A percentile compares a stretch with the other conserved stretches of the same genome.
These are phyloP conservation scores for Aspergillus sclerotialis DNA, from an alignment of 2,329 filamentous ascomycete genomes.

Conservation along the genomic window DNA sequence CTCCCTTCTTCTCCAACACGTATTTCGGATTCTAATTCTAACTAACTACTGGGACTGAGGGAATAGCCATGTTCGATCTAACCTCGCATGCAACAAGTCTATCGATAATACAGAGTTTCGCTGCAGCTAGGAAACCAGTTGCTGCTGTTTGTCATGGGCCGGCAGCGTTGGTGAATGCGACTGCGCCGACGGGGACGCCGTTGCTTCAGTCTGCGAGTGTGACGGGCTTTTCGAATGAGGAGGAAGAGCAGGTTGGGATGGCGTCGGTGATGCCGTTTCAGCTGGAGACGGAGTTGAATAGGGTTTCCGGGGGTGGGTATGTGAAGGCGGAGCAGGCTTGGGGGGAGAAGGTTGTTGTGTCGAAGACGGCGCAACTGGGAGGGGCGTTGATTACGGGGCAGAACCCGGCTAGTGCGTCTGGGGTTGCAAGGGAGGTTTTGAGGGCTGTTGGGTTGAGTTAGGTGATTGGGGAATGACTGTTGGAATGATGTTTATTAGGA, in stretches of 20 bases:
- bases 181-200: slow-evolving; percentile 34
- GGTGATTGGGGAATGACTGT: too few species aligned
- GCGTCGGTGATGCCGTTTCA: slow-evolving; percentile 39
- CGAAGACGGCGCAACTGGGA: slow-evolving; percentile 16
- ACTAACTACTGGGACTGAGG: too few species aligned
- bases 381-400: slow-evolving; percentile 42
- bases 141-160: slow-evolving; percentile 45
- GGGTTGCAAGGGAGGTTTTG: slow-evolving; percentile 38
- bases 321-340: slow-evolving; percentile 41
- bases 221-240: slow-evolving; percentile 43
- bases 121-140: slow-evolving; percentile 39
- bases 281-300: slow-evolving; percentile 39
- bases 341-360: slow-evolving; percentile 38
- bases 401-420: slow-evolving; percentile 40
- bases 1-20: too few species aligned
- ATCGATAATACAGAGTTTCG: slow-evolving; percentile 41
- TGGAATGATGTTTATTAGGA: too few species aligned
- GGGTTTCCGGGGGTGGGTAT: slow-evolving; percentile 36
- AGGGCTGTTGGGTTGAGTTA: slow-evolving; percentile 21
- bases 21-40: too few species aligned
- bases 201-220: slow-evolving; percentile 35
- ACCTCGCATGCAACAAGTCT: slow-evolving; percentile 32
- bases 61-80: slow-evolving; percentile 43
- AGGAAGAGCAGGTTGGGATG: slow-evolving; percentile 38
- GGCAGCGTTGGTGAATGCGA: slow-evolving; percentile 39